Base-by-base conservation (phyloP, 192 early-diverging fungal species). In the Coemansia sp. region DNA sequence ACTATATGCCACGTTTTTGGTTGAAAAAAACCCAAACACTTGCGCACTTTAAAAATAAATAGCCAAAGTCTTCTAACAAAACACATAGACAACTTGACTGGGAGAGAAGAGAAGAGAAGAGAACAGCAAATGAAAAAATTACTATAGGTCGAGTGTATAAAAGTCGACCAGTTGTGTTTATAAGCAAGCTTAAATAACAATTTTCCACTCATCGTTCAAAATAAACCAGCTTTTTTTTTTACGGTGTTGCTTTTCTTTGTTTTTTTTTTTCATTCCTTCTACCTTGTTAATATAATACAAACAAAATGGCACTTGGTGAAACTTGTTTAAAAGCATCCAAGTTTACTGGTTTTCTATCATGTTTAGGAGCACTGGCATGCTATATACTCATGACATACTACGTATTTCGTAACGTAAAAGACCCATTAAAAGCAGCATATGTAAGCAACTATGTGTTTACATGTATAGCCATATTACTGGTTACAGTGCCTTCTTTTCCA, bases 361-460 rank as follows among this genome's bases (percentile, higher is more conserved):
- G 55, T 34, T 11, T 57, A 11, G 55, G 32, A 34, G 55, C 28
- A 3, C 22, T 35, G 4, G 55, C 55, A 57, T 57, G 55, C 11
- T 57, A 33, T 57, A 33, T 22, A 12, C 33, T 57, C 8, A 57
- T 57, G 55, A 33, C 28, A 14, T 57, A 57, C 55, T 57, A 32
- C 32, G 55, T 35, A 18, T 8, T 33, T 28, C 22, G 14, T 1
- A 57, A 57, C 32, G 55, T 57, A 33, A 34, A 57, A 7, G 55
- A 57, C 8, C 55, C 55, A 33, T 9, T 57, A 6, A 57, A 57
- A 5, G 20, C 55, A 32, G 55, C 55, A 33, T 57, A 35, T 35
- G 12, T 57, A 33, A 33, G 8, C 55, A 57, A 57, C 55, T 57
- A 57, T 57, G 55, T 15, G 6, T 57, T 57, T 35, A 57, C 33